These are phyloP conservation scores for Rhizopogon salebrosus DNA, from an alignment of 768 basidiomycete genomes.

Conservation along the genomic window DNA sequence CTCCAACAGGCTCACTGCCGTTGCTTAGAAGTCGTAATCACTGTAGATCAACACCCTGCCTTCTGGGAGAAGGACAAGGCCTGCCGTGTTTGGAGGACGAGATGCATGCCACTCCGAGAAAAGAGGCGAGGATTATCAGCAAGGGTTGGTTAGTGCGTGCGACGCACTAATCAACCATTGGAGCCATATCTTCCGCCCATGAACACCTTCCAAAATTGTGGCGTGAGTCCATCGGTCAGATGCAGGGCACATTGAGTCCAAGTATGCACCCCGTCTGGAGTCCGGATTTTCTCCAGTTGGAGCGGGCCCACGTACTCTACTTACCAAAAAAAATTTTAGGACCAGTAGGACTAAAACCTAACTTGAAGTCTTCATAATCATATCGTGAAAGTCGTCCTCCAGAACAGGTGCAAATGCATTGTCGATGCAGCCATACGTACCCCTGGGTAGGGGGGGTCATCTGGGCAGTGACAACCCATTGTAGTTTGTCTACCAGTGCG, in stretches of 20 bases:
- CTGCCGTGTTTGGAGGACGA: slow-evolving; percentile 62
- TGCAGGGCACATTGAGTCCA: neutral
- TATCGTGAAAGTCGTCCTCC: slow-evolving; percentile 60
- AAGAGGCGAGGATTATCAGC: slow-evolving; percentile 54
- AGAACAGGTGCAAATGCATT: slow-evolving; percentile 56
- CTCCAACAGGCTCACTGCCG: slow-evolving; percentile 59
- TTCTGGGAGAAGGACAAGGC: slow-evolving; percentile 68
- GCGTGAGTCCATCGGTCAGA: too few relatives aligned
- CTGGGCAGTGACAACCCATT: too few relatives aligned
- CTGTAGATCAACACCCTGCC: slow-evolving; percentile 70
- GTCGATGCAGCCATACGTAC: too few relatives aligned
- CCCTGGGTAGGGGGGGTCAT: too few relatives aligned
- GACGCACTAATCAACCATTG: slow-evolving; percentile 74
- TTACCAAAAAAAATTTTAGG: too few relatives aligned
- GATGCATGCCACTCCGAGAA: slow-evolving; percentile 8
- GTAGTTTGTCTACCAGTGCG: neutral
- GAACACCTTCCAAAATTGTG: slow-evolving; percentile 20
- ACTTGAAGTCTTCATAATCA: slow-evolving; percentile 45
- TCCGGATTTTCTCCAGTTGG: too few relatives aligned
- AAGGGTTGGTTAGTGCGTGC: slow-evolving; percentile 72
- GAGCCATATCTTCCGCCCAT: slow-evolving; percentile 83
- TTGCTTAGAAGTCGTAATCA: slow-evolving; percentile 64
- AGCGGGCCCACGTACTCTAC: too few relatives aligned
- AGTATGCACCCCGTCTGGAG: neutral
- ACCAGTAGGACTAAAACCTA: too few relatives aligned